These are phyloP conservation scores for Botrytis squamosa DNA, from an alignment of 2,329 filamentous ascomycete genomes.

Conservation along the genomic window DNA sequence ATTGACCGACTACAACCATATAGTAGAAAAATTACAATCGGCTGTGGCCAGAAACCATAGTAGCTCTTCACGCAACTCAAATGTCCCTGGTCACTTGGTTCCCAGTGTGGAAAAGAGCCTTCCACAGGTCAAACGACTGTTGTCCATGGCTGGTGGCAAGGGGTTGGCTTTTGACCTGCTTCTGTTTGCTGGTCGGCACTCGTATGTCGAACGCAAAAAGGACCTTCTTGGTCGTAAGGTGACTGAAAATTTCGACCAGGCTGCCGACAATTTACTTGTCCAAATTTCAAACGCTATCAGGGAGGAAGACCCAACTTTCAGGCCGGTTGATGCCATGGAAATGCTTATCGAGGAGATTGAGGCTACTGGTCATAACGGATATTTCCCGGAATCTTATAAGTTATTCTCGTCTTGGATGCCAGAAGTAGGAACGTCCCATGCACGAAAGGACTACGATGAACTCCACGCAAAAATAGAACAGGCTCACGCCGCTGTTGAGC, in stretches of 20 bases:
- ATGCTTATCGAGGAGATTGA: constrained; percentile 12
- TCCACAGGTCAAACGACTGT: not conserved
- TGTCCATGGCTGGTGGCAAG: not conserved
- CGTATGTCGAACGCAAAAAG: not conserved
- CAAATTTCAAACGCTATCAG: not conserved
- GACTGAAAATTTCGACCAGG: not conserved
- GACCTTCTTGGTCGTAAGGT: not conserved
- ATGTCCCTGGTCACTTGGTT: not conserved
- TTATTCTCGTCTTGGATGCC: constrained; percentile 10
- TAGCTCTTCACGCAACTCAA: not conserved
- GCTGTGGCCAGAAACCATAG: not conserved
- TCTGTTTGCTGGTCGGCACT: not conserved
- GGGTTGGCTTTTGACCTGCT: not conserved
- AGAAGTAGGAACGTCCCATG: not conserved
- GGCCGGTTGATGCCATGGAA: not conserved
- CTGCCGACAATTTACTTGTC: not conserved
- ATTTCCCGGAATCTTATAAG: constrained; percentile 1
- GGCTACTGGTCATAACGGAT: not conserved
- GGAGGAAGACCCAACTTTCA: not conserved
- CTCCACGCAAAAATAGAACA: not conserved
- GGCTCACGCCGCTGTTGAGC: not conserved
- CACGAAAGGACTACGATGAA: not conserved
- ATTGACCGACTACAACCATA: not conserved
- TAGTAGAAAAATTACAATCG: not conserved
- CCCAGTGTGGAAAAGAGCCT: not conserved